Conservation (phyloP, 257 asterid genomes). For the Ilex asprella region DNA sequence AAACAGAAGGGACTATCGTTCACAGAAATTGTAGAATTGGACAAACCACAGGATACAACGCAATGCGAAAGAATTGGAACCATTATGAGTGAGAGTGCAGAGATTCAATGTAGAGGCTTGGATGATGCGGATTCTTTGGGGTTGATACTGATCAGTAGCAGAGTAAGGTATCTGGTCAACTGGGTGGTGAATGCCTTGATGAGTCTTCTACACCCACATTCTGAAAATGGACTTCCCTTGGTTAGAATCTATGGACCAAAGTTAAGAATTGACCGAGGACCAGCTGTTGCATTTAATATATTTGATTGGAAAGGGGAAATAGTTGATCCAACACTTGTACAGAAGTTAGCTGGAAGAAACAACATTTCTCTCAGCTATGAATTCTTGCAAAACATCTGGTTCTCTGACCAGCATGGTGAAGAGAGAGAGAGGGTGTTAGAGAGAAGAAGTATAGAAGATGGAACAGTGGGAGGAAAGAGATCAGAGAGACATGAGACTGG, state of each 20-base stretch:
- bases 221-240: constrained; percentile 40
- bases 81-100: constrained; percentile 1
- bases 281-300: constrained; percentile 61
- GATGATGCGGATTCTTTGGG: constrained; percentile 76
- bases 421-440: constrained; percentile 29
- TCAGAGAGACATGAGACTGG: constrained; percentile 23
- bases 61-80: not conserved
- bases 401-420: constrained; percentile 28
- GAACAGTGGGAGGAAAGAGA: constrained; percentile 6
- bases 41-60: not conserved
- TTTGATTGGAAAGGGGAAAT: constrained; percentile 82
- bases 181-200: constrained; percentile 68
- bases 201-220: constrained; percentile 55
- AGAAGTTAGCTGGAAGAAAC: constrained; percentile 71
- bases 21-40: constrained; percentile 23
- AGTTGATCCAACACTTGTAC: constrained; percentile 59
- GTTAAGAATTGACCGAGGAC: constrained; percentile 48
- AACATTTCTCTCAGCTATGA: constrained; percentile 50
- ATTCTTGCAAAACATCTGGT: constrained; percentile 45
- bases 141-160: constrained; percentile 48
- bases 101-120: constrained; percentile 42
- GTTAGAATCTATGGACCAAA: constrained; percentile 64
- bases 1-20: constrained; percentile 17
- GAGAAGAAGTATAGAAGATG: not conserved
- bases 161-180: constrained; percentile 46